A percentile compares a stretch with the other conserved stretches of the same genome.
These are phyloP conservation scores for Ustilago xerochloae DNA, from an alignment of 1,284 basidiomycete genomes.

Conservation along the genomic window DNA sequence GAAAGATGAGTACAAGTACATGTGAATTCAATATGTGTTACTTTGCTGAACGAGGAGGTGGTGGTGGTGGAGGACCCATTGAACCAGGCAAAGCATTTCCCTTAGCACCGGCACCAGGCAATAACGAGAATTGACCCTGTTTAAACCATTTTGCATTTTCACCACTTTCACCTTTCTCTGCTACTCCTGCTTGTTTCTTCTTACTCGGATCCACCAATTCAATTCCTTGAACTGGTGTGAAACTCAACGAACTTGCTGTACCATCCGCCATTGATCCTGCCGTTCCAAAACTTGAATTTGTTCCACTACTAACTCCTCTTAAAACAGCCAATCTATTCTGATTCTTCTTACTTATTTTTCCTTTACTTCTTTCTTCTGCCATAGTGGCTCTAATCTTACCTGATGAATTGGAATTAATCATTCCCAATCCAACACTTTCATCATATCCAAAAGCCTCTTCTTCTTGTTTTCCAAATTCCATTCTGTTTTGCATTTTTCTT, in stretches of 20 bases:
- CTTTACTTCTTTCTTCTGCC: conserved; percentile 88
- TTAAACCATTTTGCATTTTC: conserved; percentile 70
- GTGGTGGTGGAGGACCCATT: conserved; percentile 36
- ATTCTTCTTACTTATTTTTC: conserved; percentile 96
- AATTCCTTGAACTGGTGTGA: conserved; percentile 89
- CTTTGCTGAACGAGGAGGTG: conserved; percentile 5
- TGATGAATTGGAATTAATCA: conserved; percentile 82
- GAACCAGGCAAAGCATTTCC: conserved; percentile 16
- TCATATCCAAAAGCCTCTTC: conserved; percentile 96
- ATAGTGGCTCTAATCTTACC: conserved; percentile 87
- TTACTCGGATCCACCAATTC: conserved; percentile 69
- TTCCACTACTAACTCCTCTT: conserved; percentile 23
- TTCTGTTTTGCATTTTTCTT: conserved; percentile 94
- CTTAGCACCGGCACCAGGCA: conserved; percentile 47
- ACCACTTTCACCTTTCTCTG: conserved; percentile 49
- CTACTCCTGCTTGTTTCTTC: conserved; percentile 19
- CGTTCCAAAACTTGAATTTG: conserved; percentile 65
- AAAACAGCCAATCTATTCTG: conserved; percentile 76
- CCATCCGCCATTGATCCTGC: conserved; percentile 70
- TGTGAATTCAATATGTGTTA: background rate
- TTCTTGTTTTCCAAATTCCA: conserved; percentile 94
- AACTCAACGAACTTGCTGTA: conserved; percentile 88
- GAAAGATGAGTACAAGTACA: conserved; percentile 20
- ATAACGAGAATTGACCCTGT: conserved; percentile 66
- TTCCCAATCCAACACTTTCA: conserved; percentile 94